These are phyloP conservation scores for Epichloe coenophiala DNA, from an alignment of 2,329 filamentous ascomycete species.

Conservation along the genomic window DNA sequence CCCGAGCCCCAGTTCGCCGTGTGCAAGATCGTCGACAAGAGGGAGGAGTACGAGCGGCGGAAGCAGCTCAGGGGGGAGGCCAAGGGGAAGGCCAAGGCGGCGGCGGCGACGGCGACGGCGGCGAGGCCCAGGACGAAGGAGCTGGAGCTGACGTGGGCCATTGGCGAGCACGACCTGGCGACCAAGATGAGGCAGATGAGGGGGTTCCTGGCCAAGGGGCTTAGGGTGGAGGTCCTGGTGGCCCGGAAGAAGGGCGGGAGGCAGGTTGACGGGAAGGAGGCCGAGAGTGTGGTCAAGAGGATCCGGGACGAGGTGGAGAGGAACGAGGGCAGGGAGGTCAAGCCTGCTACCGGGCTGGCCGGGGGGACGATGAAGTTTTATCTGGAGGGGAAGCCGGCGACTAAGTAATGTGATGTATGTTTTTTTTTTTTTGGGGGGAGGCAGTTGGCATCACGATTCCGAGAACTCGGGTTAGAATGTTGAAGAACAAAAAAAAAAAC, in stretches of 20 bases:
- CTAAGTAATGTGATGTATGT: not conserved
- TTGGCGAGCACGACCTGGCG: slow-evolving; percentile 60
- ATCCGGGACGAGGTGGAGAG: slow-evolving; percentile 22
- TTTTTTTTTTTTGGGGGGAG: too few species aligned
- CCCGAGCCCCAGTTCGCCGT: slow-evolving; percentile 33
- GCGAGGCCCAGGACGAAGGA: slow-evolving; percentile 46
- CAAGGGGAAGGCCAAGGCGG: slow-evolving; percentile 26
- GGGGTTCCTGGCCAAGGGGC: slow-evolving; percentile 60
- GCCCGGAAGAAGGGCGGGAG: slow-evolving; percentile 50
- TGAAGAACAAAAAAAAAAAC: too few species aligned
- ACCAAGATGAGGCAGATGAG: slow-evolving; percentile 54
- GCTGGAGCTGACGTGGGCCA: slow-evolving; percentile 85
- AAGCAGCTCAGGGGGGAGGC: slow-evolving; percentile 22
- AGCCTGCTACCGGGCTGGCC: slow-evolving; percentile 30
- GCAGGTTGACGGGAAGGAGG: slow-evolving; percentile 47
- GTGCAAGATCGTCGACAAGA: slow-evolving; percentile 56
- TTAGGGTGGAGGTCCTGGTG: slow-evolving; percentile 60
- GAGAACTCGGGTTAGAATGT: too few species aligned
- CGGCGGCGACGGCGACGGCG: slow-evolving; percentile 24
- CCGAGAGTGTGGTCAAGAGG: slow-evolving; percentile 37
- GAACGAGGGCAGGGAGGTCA: slow-evolving; percentile 30
- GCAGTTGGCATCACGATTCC: not conserved
- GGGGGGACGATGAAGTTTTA: slow-evolving; percentile 29
- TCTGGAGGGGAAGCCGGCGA: slow-evolving; percentile 22
- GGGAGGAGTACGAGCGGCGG: slow-evolving; percentile 30